phyloP scores from a whole-genome alignment of 306 rosid genomes.

The Quillaja saponaria region DNA sequence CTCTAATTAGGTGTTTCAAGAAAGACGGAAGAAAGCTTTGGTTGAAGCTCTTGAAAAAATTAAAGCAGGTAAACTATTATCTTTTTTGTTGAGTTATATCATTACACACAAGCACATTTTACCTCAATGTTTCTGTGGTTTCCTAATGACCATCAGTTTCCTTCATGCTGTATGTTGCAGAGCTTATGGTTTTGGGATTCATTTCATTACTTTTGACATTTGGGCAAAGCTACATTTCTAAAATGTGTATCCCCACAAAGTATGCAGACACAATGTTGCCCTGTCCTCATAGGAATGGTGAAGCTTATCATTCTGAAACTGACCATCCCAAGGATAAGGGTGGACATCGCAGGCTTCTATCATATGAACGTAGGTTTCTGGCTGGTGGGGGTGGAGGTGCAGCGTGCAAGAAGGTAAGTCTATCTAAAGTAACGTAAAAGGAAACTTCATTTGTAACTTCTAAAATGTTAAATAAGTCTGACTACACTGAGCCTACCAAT shows the following conservation, averaged over 20 bases:
- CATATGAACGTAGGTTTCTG: conserved; percentile 65
- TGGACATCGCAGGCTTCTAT: conserved; percentile 65
- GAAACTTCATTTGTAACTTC: not conserved
- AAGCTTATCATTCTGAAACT: not conserved
- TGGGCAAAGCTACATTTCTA: conserved; percentile 69
- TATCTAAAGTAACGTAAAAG: not conserved
- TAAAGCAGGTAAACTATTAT: conserved; percentile 58
- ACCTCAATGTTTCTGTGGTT: not conserved
- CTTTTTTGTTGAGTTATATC: not conserved
- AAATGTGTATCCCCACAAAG: conserved; percentile 50
- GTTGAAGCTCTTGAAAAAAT: conserved; percentile 91
- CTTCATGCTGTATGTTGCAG: conserved; percentile 43
- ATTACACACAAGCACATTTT: not conserved
- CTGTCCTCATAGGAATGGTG: conserved; percentile 35
- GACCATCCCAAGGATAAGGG: too few relatives aligned
- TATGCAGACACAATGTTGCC: conserved; percentile 72
- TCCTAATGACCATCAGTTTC: not conserved
- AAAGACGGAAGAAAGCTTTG: conserved; percentile 61
- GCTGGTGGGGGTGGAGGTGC: conserved; percentile 12
- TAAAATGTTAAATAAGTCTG: too few relatives aligned
- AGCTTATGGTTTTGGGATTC: conserved; percentile 95
- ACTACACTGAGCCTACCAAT: too few relatives aligned
- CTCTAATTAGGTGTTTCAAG: conserved; percentile 53
- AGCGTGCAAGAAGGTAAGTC: conserved; percentile 45
- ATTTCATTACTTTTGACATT: conserved; percentile 85